Evolutionary conservation across 164 flowering plant genomes (phyloP).

Genomic region (Litsea cubeba): DNA sequence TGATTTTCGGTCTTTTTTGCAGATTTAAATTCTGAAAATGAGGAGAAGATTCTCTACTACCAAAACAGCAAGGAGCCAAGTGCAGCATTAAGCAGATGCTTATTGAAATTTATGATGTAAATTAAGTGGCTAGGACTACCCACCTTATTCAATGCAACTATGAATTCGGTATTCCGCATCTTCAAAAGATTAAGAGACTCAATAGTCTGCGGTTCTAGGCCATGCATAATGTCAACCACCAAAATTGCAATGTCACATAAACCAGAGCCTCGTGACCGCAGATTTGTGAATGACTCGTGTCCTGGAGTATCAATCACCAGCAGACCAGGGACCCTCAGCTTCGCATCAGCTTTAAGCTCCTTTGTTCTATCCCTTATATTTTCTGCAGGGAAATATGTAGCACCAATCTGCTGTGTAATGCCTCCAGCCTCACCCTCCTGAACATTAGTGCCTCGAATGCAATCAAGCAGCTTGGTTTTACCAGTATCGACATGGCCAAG

Average conservation of each 20-base stretch:
- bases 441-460: conserved; percentile 95
- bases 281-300: conserved; percentile 89
- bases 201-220: conserved; percentile 93
- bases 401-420: conserved; percentile 99
- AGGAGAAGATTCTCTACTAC: neutral
- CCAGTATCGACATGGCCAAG: conserved; percentile 99
- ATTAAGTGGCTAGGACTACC: neutral
- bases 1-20: no score
- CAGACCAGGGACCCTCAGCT: conserved; percentile 82
- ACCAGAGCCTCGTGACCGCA: conserved; percentile 95
- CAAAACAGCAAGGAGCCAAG: no score
- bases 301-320: conserved; percentile 98
- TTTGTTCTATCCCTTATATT: conserved; percentile 91
- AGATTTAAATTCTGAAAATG: no score
- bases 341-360: conserved; percentile 94
- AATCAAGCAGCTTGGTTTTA: conserved; percentile 93
- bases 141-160: conserved; percentile 96
- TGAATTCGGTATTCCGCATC: conserved; percentile 93
- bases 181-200: conserved; percentile 93
- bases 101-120: neutral
- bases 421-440: conserved; percentile 99
- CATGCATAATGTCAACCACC: conserved; percentile 99
- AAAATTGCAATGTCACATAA: conserved; percentile 96
- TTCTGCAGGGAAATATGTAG: conserved; percentile 92
- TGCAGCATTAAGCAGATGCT: no score